These are phyloP conservation scores for Eucalyptus sp. DNA, from an alignment of 345 rosid genomes.

Conservation along the genomic window DNA sequence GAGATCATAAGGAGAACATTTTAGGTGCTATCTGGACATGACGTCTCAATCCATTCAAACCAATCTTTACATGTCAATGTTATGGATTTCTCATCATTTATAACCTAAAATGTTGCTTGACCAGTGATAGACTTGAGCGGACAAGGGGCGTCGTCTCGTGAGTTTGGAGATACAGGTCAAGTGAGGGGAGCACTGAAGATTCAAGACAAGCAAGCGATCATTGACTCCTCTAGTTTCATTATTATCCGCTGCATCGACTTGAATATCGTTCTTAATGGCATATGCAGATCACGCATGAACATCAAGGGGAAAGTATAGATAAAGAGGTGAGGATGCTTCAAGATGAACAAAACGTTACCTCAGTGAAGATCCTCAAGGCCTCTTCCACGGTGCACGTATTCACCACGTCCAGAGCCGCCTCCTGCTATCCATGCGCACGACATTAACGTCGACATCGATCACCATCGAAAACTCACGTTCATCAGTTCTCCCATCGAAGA, in stretches of 20 bases:
- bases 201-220: neutral
- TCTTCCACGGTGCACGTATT: constrained; percentile 26
- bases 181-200: neutral
- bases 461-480: neutral
- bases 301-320: neutral
- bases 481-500: neutral
- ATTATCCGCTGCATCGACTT: neutral
- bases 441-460: neutral
- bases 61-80: neutral
- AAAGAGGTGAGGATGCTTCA: neutral
- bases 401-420: constrained; percentile 36
- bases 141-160: neutral
- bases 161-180: neutral
- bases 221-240: neutral
- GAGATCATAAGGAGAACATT: neutral
- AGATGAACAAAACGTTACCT: neutral
- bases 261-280: neutral
- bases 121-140: neutral
- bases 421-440: constrained; percentile 3
- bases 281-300: neutral
- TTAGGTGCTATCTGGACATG: no score
- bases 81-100: no score
- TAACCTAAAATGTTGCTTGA: neutral
- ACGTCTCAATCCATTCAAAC: neutral
- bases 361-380: constrained; percentile 29